phyloP scores from a whole-genome alignment of 768 basidiomycete genomes.

The Punctularia strigosozonata region DNA sequence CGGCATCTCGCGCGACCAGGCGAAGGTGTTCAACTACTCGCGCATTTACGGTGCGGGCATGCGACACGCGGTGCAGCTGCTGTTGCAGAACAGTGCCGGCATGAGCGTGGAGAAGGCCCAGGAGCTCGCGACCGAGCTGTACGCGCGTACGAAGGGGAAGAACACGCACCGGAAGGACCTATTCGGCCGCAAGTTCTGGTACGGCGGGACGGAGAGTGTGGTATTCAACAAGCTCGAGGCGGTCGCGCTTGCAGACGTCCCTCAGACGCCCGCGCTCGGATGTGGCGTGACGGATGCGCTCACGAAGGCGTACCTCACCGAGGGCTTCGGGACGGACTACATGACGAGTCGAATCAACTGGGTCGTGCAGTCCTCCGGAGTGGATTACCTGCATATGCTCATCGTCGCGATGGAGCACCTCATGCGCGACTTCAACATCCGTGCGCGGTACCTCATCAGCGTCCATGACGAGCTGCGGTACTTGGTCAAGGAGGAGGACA shows the following conservation, averaged over 20 bases:
- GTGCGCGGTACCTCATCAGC: constrained; percentile 89
- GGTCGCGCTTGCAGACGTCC: constrained; percentile 78
- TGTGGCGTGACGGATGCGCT: constrained; percentile 91
- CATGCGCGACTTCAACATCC: constrained; percentile 65
- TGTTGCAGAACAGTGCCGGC: constrained; percentile 73
- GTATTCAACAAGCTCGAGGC: constrained; percentile 97
- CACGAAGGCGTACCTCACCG: constrained; percentile 79
- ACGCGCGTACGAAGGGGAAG: constrained; percentile 87
- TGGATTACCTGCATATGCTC: constrained; percentile 94
- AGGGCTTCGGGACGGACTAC: constrained; percentile 74
- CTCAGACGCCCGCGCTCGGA: constrained; percentile 86
- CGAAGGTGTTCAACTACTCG: constrained; percentile 98
- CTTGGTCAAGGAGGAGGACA: constrained; percentile 80
- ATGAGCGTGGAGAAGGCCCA: constrained; percentile 75
- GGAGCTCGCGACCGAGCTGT: constrained; percentile 71
- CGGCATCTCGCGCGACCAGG: constrained; percentile 86
- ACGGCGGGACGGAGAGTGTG: constrained; percentile 90
- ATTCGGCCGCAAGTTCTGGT: constrained; percentile 87
- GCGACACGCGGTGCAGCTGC: constrained; percentile 80
- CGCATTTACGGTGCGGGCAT: constrained; percentile 98
- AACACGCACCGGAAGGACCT: constrained; percentile 67
- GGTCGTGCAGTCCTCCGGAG: constrained; percentile 98
- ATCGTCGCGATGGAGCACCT: constrained; percentile 93
- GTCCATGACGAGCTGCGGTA: constrained; percentile 97
- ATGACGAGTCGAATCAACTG: constrained; percentile 97